Evolutionary conservation across 345 rosid genomes (phyloP).

Genomic region (Gynandropsis gynandra): DNA sequence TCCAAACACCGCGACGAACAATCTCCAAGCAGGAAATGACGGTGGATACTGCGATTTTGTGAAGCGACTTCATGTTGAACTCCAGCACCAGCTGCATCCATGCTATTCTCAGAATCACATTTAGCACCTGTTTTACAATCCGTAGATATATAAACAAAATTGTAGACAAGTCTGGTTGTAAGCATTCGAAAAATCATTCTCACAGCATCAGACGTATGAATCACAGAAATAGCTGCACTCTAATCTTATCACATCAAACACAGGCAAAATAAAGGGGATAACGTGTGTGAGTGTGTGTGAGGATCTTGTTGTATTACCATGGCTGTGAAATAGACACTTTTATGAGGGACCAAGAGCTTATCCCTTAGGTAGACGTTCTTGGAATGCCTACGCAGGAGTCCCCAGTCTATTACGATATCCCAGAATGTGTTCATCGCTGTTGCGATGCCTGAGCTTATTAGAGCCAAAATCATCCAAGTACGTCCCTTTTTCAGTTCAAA

Average conservation of each 20-base stretch:
- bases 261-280: background rate
- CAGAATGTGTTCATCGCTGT: conserved; percentile 44
- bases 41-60: conserved; percentile 38
- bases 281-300: too few species aligned
- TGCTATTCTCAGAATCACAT: conserved; percentile 48
- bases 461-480: conserved; percentile 52
- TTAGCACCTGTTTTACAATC: conserved; percentile 32
- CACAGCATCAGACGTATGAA: too few species aligned
- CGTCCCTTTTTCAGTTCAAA: conserved; percentile 49
- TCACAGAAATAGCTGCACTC: too few species aligned
- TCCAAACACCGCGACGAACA: conserved; percentile 64
- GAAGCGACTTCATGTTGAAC: conserved; percentile 37
- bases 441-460: conserved; percentile 54
- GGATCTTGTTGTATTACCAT: conserved; percentile 37
- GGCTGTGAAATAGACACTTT: conserved; percentile 56
- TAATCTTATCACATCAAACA: too few species aligned
- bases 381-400: conserved; percentile 57
- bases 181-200: too few species aligned
- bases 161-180: too few species aligned
- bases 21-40: conserved; percentile 54
- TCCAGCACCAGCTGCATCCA: conserved; percentile 66
- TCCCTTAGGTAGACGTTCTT: conserved; percentile 54
- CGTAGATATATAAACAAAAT: background rate
- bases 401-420: conserved; percentile 75
- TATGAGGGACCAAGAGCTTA: conserved; percentile 50